phyloP scores from a whole-genome alignment of 2,329 filamentous ascomycete species.

The Beauveria sp. region DNA sequence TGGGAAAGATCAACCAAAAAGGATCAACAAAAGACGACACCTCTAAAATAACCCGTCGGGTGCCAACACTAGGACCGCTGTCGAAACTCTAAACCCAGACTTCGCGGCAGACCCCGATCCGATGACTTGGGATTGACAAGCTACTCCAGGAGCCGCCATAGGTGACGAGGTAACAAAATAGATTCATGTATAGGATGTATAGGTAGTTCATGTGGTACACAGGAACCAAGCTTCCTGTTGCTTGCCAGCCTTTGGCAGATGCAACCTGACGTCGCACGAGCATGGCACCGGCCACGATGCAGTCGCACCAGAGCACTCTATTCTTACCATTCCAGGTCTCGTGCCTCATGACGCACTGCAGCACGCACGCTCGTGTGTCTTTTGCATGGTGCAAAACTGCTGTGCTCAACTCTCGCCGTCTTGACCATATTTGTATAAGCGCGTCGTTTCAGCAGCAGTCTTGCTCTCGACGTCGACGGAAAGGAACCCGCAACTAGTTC shows the following conservation, averaged over 20 bases:
- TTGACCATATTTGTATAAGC: background rate
- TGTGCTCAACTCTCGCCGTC: background rate
- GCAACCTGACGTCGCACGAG: background rate
- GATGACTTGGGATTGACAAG: background rate
- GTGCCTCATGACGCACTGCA: background rate
- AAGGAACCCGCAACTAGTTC: background rate
- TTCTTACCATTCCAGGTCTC: background rate
- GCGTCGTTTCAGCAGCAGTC: background rate
- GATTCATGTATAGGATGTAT: background rate
- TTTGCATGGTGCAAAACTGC: background rate
- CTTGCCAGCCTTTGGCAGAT: background rate
- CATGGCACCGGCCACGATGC: background rate
- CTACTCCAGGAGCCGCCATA: background rate
- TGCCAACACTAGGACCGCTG: background rate
- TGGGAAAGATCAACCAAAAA: background rate
- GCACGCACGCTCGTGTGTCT: background rate
- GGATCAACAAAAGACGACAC: no score
- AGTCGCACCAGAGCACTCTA: background rate
- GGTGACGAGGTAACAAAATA: background rate
- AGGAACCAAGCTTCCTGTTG: background rate
- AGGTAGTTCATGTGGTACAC: background rate
- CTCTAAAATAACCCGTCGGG: background rate
- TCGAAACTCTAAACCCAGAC: background rate
- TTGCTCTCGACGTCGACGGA: background rate
- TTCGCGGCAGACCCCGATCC: background rate